Base-by-base conservation (phyloP, 768 basidiomycete species). In the Kwoniella dendrophila region DNA sequence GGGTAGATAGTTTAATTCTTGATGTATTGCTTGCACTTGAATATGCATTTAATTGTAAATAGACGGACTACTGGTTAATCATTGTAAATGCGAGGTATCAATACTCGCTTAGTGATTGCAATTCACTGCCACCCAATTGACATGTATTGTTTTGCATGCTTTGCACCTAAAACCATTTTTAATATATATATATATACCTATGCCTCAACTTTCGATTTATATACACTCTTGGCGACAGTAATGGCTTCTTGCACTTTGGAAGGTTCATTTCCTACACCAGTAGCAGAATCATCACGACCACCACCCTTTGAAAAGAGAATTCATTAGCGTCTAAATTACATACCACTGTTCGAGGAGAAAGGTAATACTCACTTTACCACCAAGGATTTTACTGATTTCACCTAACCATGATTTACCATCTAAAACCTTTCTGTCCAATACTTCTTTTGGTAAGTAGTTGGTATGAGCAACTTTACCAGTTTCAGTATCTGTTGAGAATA, bases 341-440 rank as follows among this genome's bases (percentile, higher is more conserved):
- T 36, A 16, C 8, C 7, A 7, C 16, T 36, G 34, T 36, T 7
- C 34, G 16, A 55, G 32, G n/a, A 30, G 29, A 40, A 33, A 34
- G 22, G 30, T 27, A 12, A 27, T 2, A 71, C 81, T 70, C 70
- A 91, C 92, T 86, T 95, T 98, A 43, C 96, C 96, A 26, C 94
- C 93, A 10, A 98, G 70, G 8, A 93, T 80, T 34, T 88, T 88
- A 4, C 85, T 83, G 20, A 96, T 88, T 62, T 84, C 85, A 24
- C 83, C 79, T 26, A 93, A 89, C 96, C 96, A 99, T n/a, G 80
- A 81, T 63, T 92, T 88, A 24, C 90, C 94, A 76, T 93, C 90
- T 49, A 90, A 82, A 14, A 87, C 87, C 68, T 79, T 79, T 22
- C 72, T 66, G 47, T 67, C 66, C 62, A 83, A 66, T 64, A 85